Evolutionary conservation across 352 stramenopile species (phyloP).

Genomic region (Aphanomyces astaci): DNA sequence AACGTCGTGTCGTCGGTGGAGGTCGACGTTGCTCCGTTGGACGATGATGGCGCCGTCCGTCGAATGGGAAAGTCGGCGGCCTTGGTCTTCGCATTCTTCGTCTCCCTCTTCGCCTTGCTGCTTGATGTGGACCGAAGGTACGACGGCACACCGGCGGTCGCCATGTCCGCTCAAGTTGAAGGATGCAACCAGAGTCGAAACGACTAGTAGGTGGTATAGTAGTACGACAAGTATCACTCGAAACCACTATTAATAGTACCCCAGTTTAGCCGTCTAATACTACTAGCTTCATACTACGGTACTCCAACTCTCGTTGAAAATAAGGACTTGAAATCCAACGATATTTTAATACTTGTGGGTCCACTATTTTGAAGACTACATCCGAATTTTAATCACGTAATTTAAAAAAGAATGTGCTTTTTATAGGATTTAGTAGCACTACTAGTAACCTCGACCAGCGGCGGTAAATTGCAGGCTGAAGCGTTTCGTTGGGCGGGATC

Average conservation of each 20-base stretch:
- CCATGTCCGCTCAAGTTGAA: background rate
- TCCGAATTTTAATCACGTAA: no score
- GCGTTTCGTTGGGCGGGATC: background rate
- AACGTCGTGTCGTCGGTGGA: background rate
- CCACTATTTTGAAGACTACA: no score
- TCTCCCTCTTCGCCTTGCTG: conserved; percentile 15
- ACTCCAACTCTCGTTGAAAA: no score
- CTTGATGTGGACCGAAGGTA: conserved; percentile 19
- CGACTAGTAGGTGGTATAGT: background rate
- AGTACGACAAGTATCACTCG: no score
- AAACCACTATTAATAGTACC: no score
- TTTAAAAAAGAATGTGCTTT: background rate
- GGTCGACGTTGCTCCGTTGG: no score
- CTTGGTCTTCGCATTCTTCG: conserved; percentile 1
- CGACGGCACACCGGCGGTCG: background rate
- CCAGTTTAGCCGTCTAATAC: no score
- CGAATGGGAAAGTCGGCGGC: conserved; percentile 1
- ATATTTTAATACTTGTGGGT: no score
- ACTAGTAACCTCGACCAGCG: background rate
- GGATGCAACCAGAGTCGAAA: no score
- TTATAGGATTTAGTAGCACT: background rate
- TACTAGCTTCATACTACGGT: no score
- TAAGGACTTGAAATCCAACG: no score
- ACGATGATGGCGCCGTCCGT: background rate
- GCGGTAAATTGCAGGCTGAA: background rate